Evolutionary conservation across 495 filamentous ascomycete species (phyloP), one percentile per base, ranked within the genome.

Genomic region (Neurospora terricola): DNA sequence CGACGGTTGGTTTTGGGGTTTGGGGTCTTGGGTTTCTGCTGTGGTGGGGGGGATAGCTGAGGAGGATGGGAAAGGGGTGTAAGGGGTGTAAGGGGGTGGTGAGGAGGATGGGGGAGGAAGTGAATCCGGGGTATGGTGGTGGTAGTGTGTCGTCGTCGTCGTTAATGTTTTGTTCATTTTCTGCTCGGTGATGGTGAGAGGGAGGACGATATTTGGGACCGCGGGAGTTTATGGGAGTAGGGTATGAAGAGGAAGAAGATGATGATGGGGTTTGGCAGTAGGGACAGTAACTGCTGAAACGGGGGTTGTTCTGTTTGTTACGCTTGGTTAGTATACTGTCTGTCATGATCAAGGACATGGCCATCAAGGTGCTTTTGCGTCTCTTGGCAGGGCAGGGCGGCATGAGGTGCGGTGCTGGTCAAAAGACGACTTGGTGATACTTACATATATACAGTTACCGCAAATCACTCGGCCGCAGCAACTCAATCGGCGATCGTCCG

Each of bases 391-490:
- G 30, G 54, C 27, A n/a, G n/a, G n/a, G n/a, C n/a, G n/a, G n/a
- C n/a, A n/a, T n/a, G n/a, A n/a, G n/a, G n/a, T n/a, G n/a, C n/a
- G n/a, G n/a, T n/a, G n/a, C n/a, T n/a, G n/a, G n/a, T n/a, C n/a
- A n/a, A n/a, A n/a, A n/a, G n/a, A n/a, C n/a, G n/a, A n/a, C n/a
- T n/a, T n/a, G 54, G 23, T 62, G 54, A 62, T 30, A 72, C 82
- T 54, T 83, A 90, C 90, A 73, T 83, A 78, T 74, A 91, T 88
- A 82, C 92, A 95, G 48, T 81, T 81, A 4, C 87, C 86, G 77
- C 92, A 94, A 74, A 94, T 91, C 11, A 85, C 80, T 62, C 92
- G 85, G 38, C 80, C 81, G 76, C 92, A 94, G 80, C 92, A 94
- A 54, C 84, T 82, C 62, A 91, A 81, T 42, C 80, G 81, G 11